A percentile compares a stretch with the other conserved stretches of the same genome.
Evolutionary conservation across 148 eudicot species (phyloP).

Genomic region (Talinum fruticosum): DNA sequence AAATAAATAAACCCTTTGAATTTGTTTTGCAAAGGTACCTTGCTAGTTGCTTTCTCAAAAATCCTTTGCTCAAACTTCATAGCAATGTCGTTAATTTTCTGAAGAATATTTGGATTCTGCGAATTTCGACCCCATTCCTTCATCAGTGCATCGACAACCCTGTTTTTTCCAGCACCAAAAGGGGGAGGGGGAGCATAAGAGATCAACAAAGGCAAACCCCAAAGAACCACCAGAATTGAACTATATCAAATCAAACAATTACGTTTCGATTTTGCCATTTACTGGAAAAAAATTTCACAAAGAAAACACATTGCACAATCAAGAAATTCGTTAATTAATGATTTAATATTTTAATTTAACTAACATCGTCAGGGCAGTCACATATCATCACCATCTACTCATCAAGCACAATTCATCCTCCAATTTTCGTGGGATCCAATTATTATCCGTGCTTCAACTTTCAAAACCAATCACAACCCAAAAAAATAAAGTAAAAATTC

Average conservation of each 20-base stretch:
- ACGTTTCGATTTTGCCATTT: background rate
- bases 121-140: background rate
- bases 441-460: background rate
- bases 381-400: background rate
- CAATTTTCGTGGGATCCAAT: background rate
- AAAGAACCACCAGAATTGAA: background rate
- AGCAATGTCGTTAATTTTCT: background rate
- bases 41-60: constrained; percentile 19
- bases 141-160: constrained; percentile 9
- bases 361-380: background rate
- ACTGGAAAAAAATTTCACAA: no score
- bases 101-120: background rate
- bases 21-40: constrained; percentile 5
- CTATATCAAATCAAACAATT: background rate
- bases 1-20: no score
- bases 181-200: no score
- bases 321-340: no score
- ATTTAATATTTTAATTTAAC: no score
- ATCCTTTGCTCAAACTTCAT: constrained; percentile 7
- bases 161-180: background rate
- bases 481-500: background rate
- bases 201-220: no score
- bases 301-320: no score
- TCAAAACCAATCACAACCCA: background rate
- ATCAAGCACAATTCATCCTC: background rate